phyloP scores from a whole-genome alignment of 140 eudicot genomes.

The Bidens hawaiensis region DNA sequence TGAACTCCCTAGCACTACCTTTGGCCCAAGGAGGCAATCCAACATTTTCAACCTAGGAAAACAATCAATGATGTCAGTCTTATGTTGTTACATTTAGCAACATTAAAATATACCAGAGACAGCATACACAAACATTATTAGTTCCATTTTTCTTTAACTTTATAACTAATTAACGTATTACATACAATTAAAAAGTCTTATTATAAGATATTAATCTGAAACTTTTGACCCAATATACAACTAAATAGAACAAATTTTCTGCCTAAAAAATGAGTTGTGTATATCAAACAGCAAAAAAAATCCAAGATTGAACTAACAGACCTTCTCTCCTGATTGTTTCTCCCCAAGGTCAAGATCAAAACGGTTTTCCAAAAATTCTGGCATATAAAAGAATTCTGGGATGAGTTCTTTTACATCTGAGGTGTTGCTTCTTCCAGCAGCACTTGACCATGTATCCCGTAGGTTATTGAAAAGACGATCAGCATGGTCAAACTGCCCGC shows the following conservation, averaged over 20 bases:
- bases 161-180: neutral
- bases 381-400: slow-evolving; percentile 96
- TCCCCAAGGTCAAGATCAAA: slow-evolving; percentile 87
- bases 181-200: neutral
- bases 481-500: slow-evolving; percentile 99
- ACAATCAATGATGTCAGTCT: slow-evolving; percentile 7
- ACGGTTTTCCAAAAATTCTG: slow-evolving; percentile 86
- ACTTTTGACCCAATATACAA: neutral
- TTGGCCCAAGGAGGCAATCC: slow-evolving; percentile 97
- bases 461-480: slow-evolving; percentile 90
- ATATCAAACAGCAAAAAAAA: neutral
- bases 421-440: slow-evolving; percentile 93
- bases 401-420: slow-evolving; percentile 98
- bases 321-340: slow-evolving; percentile 99
- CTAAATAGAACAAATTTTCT: neutral
- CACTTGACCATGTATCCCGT: slow-evolving; percentile 92
- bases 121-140: neutral
- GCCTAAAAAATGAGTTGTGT: neutral
- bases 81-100: slow-evolving; percentile 6
- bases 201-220: neutral
- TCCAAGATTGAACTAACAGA: slow-evolving; percentile 25
- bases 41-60: slow-evolving; percentile 75
- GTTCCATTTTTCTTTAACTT: neutral
- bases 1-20: slow-evolving; percentile 91
- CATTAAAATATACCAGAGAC: slow-evolving; percentile 4